A percentile compares a stretch with the other conserved stretches of the same genome.
phyloP scores from a whole-genome alignment of 371 early-diverging fungal genomes.

The Neoconidiobolus thromboides region DNA sequence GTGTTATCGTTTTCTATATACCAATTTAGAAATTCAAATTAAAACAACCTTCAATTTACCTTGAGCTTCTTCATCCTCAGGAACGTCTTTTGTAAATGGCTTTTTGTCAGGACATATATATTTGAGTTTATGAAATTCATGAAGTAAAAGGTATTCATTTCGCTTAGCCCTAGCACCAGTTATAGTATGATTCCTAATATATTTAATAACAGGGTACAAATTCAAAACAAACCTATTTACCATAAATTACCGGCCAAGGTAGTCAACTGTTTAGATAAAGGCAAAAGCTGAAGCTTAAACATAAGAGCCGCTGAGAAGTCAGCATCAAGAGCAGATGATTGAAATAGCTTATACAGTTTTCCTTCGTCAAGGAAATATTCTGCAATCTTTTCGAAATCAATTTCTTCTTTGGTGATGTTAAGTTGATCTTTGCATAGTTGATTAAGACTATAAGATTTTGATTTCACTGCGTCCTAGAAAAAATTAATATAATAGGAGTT shows the following conservation, averaged over 20 bases:
- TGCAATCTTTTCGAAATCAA: slow-evolving; percentile 62
- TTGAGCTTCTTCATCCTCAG: slow-evolving; percentile 12
- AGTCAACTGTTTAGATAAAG: slow-evolving; percentile 90
- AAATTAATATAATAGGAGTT: too few species aligned
- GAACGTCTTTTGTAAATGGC: neutral
- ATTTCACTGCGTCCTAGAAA: slow-evolving; percentile 68
- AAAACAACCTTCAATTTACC: slow-evolving; percentile 8
- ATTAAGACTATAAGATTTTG: slow-evolving; percentile 73
- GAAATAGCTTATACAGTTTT: slow-evolving; percentile 40
- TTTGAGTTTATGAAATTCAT: slow-evolving; percentile 85
- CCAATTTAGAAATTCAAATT: slow-evolving; percentile 12
- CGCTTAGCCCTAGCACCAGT: slow-evolving; percentile 93
- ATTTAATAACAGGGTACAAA: slow-evolving; percentile 11
- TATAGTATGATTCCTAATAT: slow-evolving; percentile 41
- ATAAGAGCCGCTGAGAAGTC: slow-evolving; percentile 61
- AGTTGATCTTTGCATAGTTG: slow-evolving; percentile 59
- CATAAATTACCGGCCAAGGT: slow-evolving; percentile 88
- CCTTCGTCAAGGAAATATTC: slow-evolving; percentile 40
- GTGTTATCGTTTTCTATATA: slow-evolving; percentile 18
- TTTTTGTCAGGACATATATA: slow-evolving; percentile 78
- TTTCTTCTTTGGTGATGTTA: slow-evolving; percentile 59
- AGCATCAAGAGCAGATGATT: slow-evolving; percentile 70
- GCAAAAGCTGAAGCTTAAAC: slow-evolving; percentile 73
- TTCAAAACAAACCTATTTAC: slow-evolving; percentile 15
- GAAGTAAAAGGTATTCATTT: slow-evolving; percentile 94